Evolutionary conservation across 2,329 filamentous ascomycete genomes (phyloP), one percentile per base, ranked within the genome.

Genomic region (Basipetospora sp.): DNA sequence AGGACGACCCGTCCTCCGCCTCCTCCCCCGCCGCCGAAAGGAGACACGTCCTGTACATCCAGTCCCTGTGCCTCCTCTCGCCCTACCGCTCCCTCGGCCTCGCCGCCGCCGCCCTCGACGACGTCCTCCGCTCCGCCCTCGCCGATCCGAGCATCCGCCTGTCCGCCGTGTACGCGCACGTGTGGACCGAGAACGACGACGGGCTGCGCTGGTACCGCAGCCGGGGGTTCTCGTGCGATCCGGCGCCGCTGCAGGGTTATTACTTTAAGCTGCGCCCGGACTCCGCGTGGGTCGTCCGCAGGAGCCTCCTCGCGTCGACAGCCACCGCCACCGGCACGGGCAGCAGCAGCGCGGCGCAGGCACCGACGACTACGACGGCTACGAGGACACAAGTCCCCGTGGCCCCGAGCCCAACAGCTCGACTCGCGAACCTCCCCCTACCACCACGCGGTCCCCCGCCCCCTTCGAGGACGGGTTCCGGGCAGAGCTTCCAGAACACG

Each of bases 111-210:
- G 64, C 73, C 0, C 56, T 80, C 13, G 64, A 72, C 32, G 61
- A 68, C 44, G 60, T 74, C 32, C 46, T 69, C 39, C 55, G 56
- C 16, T 56, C 59, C 9, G 56, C 55, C 10, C 48, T 50, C 8
- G 44, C 48, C 10, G 53, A 55, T 9, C 56, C 56, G 4, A 54
- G 44, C 13, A 52, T 62, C 43, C 49, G 62, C 36, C 60, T 65
- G 25, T 47, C 46, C 26, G 47, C 60, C 31, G 58, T 77, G 13
- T 78, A 73, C 45, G 76, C 76, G 4, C 76, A 80, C 51, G 76
- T 80, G 13, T 80, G 76, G 76, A 75, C 74, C 9, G 65, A 74
- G 42, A 79, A 78, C 50, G 63, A 67, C 3, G 74, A 78, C 15
- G 76, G 67, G 0, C 54, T 79, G 43, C 60, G 60, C 41, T 80